Base-by-base conservation (phyloP, 139 green algal genomes). In the Zygnema circumcarinatum region DNA sequence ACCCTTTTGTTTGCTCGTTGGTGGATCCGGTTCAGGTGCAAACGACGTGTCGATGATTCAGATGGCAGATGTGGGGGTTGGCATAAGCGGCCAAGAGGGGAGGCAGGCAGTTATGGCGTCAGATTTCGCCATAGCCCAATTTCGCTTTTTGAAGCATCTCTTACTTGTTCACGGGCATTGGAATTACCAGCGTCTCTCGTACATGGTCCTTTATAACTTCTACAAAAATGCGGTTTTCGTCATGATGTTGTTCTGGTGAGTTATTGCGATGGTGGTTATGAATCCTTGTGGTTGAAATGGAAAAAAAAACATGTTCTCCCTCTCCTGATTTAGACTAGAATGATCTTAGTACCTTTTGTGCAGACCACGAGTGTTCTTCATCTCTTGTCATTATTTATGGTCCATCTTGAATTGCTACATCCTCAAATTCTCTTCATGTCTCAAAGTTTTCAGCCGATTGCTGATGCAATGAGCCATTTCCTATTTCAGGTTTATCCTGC, bases 31-130 rank as follows among this genome's bases (percentile, higher is more conserved):
- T 25, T 25, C 67, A 87, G 88, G 90, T 16, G 91, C 91, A 7
- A 94, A 94, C 69, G 90, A 94, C 40, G 91, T 94, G 31, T 72
- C 85, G 22, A 94, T 94, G 91, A 92, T 94, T n/a, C 91, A 94
- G 76, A 85, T 83, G 0, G 91, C 91, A 1, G 81, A 93, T 82
- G 76, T 94, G 21, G 91, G 91, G 20, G 90, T 94, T 40, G 91
- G 91, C 32, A 93, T 94, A 47, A 87, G 38, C 32, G 91, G 91
- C 16, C 41, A 91, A 42, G 91, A 94, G 68, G 91, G 91, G 7
- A 69, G 87, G 36, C 91, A 94, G 78, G 90, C 91, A 20, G 90
- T 93, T 35, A 91, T 91, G 87, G 72, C 76, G 32, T 83, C 36
- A 32, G 90, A 94, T 90, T 94, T 92, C 41, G 83, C 91, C n/a